Evolutionary conservation across 768 basidiomycete species (phyloP), one percentile per base, ranked within the genome.

Genomic region (Boletus vermiculosoides): DNA sequence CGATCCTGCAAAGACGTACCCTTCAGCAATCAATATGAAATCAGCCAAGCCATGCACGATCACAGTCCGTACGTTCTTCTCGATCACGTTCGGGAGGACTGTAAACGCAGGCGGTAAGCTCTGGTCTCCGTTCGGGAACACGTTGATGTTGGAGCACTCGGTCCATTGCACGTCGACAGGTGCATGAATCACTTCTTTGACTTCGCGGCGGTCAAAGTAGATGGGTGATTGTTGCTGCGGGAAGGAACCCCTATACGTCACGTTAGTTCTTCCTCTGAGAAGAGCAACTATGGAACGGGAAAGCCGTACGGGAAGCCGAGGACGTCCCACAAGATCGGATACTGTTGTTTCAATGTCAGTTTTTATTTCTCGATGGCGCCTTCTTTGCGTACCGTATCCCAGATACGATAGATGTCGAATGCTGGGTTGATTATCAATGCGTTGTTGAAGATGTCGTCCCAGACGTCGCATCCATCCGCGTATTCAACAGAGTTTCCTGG

Each of bases 341-440:
- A 88, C 61, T 77, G 44, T 12, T 5, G 3, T 33, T 16, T 12
- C 33, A 8, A 45, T 12, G 31, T 64, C n/a, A 63, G 50, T 25
- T 30, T 45, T 41, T 30, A 18, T 25, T 25, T 4, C 2, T 37
- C 3, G 10, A 25, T 18, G 6, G 22, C 0, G 11, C 9, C n/a
- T n/a, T 4, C 6, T 9, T 10, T 16, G 64, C 79, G 57, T 50
- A 73, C 79, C 20, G 83, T 87, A 64, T 90, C 88, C 70, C 88
- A 87, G 53, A 91, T 87, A 22, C 86, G 81, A 66, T 91, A 92
- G 8, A 89, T 78, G 61, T 91, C 78, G 74, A 91, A 92, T 0
- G 85, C 88, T 0, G 89, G 90, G 63, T 91, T 90, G 60, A 87
- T 71, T 4, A 71, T 51, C 22, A 88, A 59, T 0, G 89, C 83